phyloP scores from a whole-genome alignment of 192 early-diverging fungal genomes.

The Rhizophagus prolifer region DNA sequence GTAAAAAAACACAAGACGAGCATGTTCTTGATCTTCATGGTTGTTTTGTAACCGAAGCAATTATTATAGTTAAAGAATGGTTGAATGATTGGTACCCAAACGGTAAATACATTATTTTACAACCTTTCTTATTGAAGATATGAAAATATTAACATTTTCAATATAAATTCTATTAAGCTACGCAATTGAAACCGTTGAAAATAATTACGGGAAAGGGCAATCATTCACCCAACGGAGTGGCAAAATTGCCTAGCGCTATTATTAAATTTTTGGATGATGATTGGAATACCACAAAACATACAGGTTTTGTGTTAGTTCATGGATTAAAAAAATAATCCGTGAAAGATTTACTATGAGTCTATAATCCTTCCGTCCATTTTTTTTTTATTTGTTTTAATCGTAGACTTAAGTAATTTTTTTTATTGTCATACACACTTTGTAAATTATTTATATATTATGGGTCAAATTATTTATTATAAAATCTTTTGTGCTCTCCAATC shows the following conservation, averaged over 20 bases:
- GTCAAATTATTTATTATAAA: constrained; percentile 9
- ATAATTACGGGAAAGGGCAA: constrained; percentile 69
- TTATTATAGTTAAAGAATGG: constrained; percentile 57
- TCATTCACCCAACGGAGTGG: constrained; percentile 58
- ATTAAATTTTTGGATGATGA: constrained; percentile 48
- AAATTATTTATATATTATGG: not conserved
- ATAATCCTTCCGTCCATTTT: not conserved
- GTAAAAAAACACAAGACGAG: constrained; percentile 45
- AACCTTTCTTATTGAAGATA: constrained; percentile 11
- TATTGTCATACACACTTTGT: no score
- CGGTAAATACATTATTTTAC: constrained; percentile 37
- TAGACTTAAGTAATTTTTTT: no score
- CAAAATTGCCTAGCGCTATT: constrained; percentile 57
- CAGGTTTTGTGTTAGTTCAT: constrained; percentile 56
- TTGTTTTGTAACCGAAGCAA: constrained; percentile 59
- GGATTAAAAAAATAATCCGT: constrained; percentile 25
- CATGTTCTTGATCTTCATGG: constrained; percentile 72
- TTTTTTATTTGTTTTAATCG: not conserved
- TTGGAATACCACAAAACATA: constrained; percentile 56
- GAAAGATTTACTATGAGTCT: no score
- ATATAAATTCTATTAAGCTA: not conserved
- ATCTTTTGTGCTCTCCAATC: constrained; percentile 30
- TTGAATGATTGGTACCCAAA: constrained; percentile 59
- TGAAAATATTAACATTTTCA: not conserved
- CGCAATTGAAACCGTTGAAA: constrained; percentile 48